Evolutionary conservation across 768 basidiomycete species (phyloP), one percentile per base, ranked within the genome.

Genomic region (Crepidotus variabilis): DNA sequence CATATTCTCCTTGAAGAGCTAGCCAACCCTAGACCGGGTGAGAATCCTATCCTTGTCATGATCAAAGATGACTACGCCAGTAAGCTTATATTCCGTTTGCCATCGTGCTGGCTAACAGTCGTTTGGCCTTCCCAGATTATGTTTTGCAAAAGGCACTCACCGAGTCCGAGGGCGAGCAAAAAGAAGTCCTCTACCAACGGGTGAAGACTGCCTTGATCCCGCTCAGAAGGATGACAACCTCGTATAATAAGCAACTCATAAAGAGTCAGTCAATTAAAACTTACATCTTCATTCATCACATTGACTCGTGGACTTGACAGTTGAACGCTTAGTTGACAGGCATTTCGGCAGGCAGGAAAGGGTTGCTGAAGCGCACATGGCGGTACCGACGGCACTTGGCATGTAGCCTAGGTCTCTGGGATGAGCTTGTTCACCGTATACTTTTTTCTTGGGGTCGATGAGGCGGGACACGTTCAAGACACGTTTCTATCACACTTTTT

Each of bases 1-100:
- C 81, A 80, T 8, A 68, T 71, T 34, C 74, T 98, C 45, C 84
- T 98, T 57, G 85, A 92, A 23, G 95, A 97, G 70, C 81, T 96
- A 74, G 69, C 74, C 2, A 73, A 80, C 11, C 81, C 80, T 59
- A 73, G 78, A 24, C 87, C 92, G 60, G 88, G 88, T 3, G 74
- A 83, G 50, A 87, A 80, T 59, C 80, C 92, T 23, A 80, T 90
- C 57, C 80, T 81, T 2, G 82, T 84, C 71, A 76, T 83, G 78
- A 90, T 95, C 83, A 90, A 90, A 72, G 92, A 96, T 67, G 90
- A 91, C 63, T 94, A 82, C 71, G 92, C 87, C 50, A 94, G 88
- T 94, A 66, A 67, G 92, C 82, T 13, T 24, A 47, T 8, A 28
- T 28, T 4, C 8, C 8, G 28, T 8, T 3, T 3, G 28, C 8